A percentile compares a stretch with the other conserved stretches of the same genome.
Evolutionary conservation across 2,329 filamentous ascomycete species (phyloP).

Genomic region (Arthroderma sp.): DNA sequence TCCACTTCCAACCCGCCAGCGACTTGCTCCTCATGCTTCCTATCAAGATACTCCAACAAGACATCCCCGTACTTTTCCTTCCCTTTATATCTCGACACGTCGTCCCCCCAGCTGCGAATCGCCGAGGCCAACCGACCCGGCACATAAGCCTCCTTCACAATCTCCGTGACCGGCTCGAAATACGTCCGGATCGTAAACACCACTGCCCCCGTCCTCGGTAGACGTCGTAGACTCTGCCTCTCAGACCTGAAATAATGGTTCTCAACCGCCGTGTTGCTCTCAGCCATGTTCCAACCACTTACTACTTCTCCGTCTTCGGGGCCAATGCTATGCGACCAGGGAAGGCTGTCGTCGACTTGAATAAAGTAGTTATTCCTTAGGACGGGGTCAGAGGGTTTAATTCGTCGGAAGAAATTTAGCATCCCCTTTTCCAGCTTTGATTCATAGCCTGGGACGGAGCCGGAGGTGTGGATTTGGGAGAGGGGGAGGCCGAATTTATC

Average conservation of each 20-base stretch:
- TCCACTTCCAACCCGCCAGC: constrained; percentile 42
- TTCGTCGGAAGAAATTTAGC: constrained; percentile 64
- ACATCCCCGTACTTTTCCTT: constrained; percentile 60
- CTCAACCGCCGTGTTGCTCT: constrained; percentile 58
- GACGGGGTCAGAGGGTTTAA: constrained; percentile 54
- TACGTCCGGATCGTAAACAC: constrained; percentile 73
- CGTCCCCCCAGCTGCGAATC: constrained; percentile 66
- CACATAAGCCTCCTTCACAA: constrained; percentile 60
- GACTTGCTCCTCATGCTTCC: constrained; percentile 60
- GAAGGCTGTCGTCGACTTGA: constrained; percentile 64
- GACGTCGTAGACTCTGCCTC: constrained; percentile 53
- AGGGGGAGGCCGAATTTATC: constrained; percentile 73
- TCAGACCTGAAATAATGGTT: constrained; percentile 68
- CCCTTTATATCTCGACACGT: constrained; percentile 67
- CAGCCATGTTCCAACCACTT: constrained; percentile 57
- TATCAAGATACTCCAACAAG: constrained; percentile 62
- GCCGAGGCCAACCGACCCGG: constrained; percentile 66
- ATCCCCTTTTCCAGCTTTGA: constrained; percentile 64
- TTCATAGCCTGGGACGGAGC: constrained; percentile 59
- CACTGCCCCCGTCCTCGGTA: constrained; percentile 45
- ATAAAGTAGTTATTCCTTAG: constrained; percentile 75
- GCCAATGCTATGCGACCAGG: constrained; percentile 68
- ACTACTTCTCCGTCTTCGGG: constrained; percentile 50
- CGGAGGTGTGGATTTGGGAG: constrained; percentile 65
- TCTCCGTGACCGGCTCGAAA: constrained; percentile 56